phyloP scores from a whole-genome alignment of 768 basidiomycete genomes.

The Tricholoma saponaceum region DNA sequence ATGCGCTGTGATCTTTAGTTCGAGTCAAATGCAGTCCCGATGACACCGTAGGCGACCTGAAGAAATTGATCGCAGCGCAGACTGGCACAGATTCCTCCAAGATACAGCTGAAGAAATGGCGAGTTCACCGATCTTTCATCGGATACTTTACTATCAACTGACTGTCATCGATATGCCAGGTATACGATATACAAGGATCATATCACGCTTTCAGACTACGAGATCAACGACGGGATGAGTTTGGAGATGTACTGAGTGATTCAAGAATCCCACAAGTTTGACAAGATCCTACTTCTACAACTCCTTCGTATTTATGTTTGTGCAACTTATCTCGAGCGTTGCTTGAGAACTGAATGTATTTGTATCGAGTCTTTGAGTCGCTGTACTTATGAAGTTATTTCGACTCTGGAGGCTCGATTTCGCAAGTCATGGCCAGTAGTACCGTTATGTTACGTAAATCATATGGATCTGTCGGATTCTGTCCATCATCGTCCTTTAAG shows the following conservation, averaged over 20 bases:
- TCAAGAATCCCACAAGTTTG: too few relatives aligned
- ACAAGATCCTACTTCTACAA: too few relatives aligned
- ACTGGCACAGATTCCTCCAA: constrained; percentile 83
- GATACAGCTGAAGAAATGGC: constrained; percentile 98
- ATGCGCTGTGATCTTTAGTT: constrained; percentile 41
- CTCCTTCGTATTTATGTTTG: neutral
- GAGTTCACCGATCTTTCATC: constrained; percentile 19
- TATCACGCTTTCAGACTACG: constrained; percentile 88
- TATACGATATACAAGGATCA: constrained; percentile 96
- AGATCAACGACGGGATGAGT: constrained; percentile 91
- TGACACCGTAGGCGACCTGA: constrained; percentile 96
- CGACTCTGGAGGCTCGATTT: too few relatives aligned
- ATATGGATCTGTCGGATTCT: too few relatives aligned
- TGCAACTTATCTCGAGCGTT: too few relatives aligned
- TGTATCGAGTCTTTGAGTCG: too few relatives aligned
- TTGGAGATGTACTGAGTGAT: constrained; percentile 77
- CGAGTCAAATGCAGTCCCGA: constrained; percentile 94
- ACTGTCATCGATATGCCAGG: constrained; percentile 39
- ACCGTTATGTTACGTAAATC: neutral
- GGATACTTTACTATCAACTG: neutral
- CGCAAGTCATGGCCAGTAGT: too few relatives aligned
- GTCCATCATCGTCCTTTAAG: neutral
- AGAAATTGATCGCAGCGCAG: constrained; percentile 95
- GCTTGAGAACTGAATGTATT: too few relatives aligned
- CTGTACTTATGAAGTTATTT: too few relatives aligned